Base-by-base conservation (phyloP, 1,284 basidiomycete species). In the Cerioporus squamosus region DNA sequence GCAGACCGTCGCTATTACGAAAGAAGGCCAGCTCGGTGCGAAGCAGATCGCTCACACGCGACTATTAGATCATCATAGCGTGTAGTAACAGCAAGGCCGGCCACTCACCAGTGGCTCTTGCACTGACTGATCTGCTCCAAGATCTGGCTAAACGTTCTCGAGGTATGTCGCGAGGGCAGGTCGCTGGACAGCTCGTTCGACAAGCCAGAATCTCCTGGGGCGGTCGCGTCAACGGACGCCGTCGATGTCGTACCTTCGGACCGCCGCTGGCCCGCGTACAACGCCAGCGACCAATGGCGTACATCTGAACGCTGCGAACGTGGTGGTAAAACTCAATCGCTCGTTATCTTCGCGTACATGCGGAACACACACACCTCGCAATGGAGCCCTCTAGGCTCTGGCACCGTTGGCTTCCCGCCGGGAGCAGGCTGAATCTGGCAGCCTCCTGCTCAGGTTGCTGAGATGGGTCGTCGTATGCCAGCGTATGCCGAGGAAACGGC, bases 311-410 rank as follows among this genome's bases (percentile, higher is more conserved):
- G 3, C 33, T 22, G 47, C 36, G 36, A 38, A 33, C 24, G 40
- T 26, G 46, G 6, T 31, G 18, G 39, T 18, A 44, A 48, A 55
- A 56, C 51, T 50, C 59, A 56, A 58, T 55, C 50, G 44, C 36
- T 10, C 36, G 52, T 49, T 52, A 61, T 54, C 48, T 29, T 42
- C 24, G 26, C 36, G 14, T 33, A 50, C 56, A 58, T 55, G 60
- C 36, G 60, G 56, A 55, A 51, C 47, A 56, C 61, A n/a, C n/a
- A 57, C 57, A 62, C 57, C 56, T 40, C 42, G 40, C 17, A 46
- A 23, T 18, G 38, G 51, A 22, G 29, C 31, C 17, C 50, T 38
- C 49, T 42, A 20, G 36, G 44, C 44, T 43, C 23, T 44, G 42
- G 20, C 2, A 15, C 18, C 10, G 17, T 17, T n/a, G 44, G 31